Evolutionary conservation across 2,329 filamentous ascomycete species (phyloP).

Genomic region (Trichoderma atrobrunneum): DNA sequence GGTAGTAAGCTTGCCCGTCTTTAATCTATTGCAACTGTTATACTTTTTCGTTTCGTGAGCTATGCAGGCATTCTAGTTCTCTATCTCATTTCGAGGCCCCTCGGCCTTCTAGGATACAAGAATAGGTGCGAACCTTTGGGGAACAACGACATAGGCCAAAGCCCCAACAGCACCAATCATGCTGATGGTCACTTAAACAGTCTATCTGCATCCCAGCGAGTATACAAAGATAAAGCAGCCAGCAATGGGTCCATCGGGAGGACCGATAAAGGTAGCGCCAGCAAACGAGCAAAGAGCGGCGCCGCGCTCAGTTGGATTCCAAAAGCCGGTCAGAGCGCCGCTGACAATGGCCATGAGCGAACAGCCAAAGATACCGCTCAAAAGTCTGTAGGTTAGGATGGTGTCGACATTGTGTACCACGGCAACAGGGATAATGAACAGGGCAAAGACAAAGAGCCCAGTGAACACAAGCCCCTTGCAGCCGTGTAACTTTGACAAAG

Average conservation of each 20-base stretch:
- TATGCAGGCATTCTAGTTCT: background rate
- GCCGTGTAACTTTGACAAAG: no score
- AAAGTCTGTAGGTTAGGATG: background rate
- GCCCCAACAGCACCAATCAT: background rate
- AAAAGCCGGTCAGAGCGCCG: background rate
- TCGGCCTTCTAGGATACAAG: background rate
- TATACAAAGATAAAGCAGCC: no score
- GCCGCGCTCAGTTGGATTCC: background rate
- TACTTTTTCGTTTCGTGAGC: no score
- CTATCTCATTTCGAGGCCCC: background rate
- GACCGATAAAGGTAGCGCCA: no score
- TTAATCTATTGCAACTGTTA: no score
- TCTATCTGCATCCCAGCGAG: no score
- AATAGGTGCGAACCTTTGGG: background rate
- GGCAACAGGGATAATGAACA: background rate
- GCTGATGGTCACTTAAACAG: background rate
- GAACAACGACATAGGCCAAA: background rate
- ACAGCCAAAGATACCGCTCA: background rate
- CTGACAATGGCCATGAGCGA: background rate
- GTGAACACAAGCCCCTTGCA: background rate
- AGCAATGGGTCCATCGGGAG: no score
- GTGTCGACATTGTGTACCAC: background rate
- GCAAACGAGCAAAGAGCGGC: background rate
- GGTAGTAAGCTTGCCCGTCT: no score
- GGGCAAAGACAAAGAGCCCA: background rate